Conservation (phyloP, 140 eudicot genomes). For the Anethum foeniculum region DNA sequence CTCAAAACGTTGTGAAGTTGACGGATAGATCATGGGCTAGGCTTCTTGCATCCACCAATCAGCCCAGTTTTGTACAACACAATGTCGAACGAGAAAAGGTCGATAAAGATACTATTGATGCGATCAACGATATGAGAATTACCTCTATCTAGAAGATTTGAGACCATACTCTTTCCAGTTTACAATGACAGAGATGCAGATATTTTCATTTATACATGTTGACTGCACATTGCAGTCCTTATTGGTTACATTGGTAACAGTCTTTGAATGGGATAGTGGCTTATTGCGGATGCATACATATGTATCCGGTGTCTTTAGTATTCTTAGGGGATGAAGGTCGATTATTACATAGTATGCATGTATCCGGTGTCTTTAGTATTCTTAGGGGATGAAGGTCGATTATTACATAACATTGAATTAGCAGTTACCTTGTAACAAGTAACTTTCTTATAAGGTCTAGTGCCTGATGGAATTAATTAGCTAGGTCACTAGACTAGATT, state of each 20-base stretch:
- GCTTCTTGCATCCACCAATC: constrained; percentile 78
- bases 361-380: too few relatives aligned
- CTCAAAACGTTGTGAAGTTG: constrained; percentile 56
- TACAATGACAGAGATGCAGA: not conserved
- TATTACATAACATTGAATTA: not conserved
- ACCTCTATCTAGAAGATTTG: constrained; percentile 21
- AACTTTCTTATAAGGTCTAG: not conserved
- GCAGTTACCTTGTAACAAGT: not conserved
- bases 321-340: not conserved
- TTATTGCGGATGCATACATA: not conserved
- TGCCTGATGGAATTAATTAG: not conserved
- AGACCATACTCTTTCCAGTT: not conserved
- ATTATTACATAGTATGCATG: not conserved
- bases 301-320: not conserved
- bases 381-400: not conserved
- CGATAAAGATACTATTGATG: constrained; percentile 23
- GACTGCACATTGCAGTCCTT: not conserved
- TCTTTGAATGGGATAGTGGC: not conserved
- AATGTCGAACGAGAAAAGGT: constrained; percentile 22
- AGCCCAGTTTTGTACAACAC: constrained; percentile 50
- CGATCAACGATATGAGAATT: constrained; percentile 21
- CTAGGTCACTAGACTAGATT: not conserved
- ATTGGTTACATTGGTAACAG: not conserved
- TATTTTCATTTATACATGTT: not conserved
- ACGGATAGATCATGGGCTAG: constrained; percentile 94